Evolutionary conservation across 179 eudicot genomes (phyloP).

Genomic region (Amaranthus tricolor): DNA sequence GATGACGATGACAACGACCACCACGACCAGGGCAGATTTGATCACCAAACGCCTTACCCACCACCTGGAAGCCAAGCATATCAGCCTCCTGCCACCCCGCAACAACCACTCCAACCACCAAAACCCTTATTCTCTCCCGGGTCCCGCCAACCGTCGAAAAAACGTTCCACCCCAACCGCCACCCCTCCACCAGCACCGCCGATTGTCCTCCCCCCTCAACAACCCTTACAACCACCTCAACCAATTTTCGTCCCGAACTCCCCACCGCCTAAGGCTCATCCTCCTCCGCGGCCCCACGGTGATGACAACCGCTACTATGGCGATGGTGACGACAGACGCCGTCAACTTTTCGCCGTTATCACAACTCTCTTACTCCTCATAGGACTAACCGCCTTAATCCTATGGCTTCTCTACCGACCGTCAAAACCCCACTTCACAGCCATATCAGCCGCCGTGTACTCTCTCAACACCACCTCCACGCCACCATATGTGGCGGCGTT

Average conservation of each 20-base stretch:
- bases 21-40: neutral
- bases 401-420: constrained; percentile 75
- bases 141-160: neutral
- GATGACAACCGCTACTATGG: constrained; percentile 15
- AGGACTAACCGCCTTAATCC: constrained; percentile 44
- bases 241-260: neutral
- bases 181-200: constrained; percentile 12
- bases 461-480: constrained; percentile 39
- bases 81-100: constrained; percentile 11
- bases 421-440: constrained; percentile 56
- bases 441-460: constrained; percentile 41
- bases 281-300: constrained; percentile 12
- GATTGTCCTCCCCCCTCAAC: neutral
- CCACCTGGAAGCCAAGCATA: neutral
- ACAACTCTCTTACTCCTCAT: constrained; percentile 40
- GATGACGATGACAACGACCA: neutral
- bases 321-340: neutral
- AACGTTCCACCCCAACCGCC: constrained; percentile 10
- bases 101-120: constrained; percentile 23
- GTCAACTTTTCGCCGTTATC: constrained; percentile 26
- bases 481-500: constrained; percentile 34
- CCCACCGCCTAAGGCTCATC: constrained; percentile 18
- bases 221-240: constrained; percentile 10
- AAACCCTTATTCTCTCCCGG: constrained; percentile 3
- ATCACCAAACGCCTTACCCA: neutral